phyloP scores from a whole-genome alignment of 2,329 filamentous ascomycete genomes.

The Fusarium keratoplasticum region DNA sequence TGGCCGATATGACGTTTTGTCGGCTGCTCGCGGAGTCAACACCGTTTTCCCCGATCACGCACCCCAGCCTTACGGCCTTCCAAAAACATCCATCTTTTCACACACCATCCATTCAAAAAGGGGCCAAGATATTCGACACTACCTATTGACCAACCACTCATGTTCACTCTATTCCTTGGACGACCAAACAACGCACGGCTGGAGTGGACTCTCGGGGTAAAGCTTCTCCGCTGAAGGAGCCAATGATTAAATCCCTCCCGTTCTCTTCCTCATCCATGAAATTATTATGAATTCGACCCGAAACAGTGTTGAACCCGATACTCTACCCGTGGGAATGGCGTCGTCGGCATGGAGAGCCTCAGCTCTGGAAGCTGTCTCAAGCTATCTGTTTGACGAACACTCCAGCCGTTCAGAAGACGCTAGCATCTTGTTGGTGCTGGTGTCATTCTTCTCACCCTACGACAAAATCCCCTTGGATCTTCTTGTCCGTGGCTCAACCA shows the following conservation, averaged over 20 bases:
- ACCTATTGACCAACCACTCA: neutral
- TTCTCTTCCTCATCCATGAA: neutral
- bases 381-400: slow-evolving; percentile 21
- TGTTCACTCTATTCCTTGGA: neutral
- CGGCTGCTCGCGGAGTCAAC: slow-evolving; percentile 20
- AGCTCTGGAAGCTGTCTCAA: slow-evolving; percentile 32
- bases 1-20: slow-evolving; percentile 29
- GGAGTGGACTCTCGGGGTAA: slow-evolving; percentile 10
- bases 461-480: slow-evolving; percentile 36
- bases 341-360: slow-evolving; percentile 29
- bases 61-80: slow-evolving; percentile 1
- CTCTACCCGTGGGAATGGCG: slow-evolving; percentile 9
- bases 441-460: slow-evolving; percentile 36
- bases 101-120: slow-evolving; percentile 19
- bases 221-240: slow-evolving; percentile 16
- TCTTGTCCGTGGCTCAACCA: slow-evolving; percentile 32
- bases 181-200: slow-evolving; percentile 9
- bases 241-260: slow-evolving; percentile 8
- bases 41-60: slow-evolving; percentile 31
- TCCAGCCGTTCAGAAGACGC: slow-evolving; percentile 31
- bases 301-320: slow-evolving; percentile 2
- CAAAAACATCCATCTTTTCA: slow-evolving; percentile 20
- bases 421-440: slow-evolving; percentile 30
- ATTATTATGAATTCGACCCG: neutral
- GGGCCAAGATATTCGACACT: slow-evolving; percentile 1